These are phyloP conservation scores for Boletus fagicola DNA, from an alignment of 768 basidiomycete genomes.

Conservation along the genomic window DNA sequence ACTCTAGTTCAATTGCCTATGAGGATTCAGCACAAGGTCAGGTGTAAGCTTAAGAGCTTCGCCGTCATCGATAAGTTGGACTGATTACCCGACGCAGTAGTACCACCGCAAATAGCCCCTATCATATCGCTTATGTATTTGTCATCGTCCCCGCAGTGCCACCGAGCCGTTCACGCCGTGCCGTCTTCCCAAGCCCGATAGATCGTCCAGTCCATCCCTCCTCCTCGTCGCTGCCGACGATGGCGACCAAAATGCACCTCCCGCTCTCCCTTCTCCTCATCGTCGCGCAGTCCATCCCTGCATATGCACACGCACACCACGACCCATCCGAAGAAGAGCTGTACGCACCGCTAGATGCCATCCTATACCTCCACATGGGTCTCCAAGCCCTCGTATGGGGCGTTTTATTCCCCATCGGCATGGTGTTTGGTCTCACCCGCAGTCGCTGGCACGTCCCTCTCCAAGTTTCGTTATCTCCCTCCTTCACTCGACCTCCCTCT, in stretches of 20 bases:
- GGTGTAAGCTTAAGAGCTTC: too few relatives aligned
- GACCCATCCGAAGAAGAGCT: slow-evolving; percentile 60
- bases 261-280: slow-evolving; percentile 12
- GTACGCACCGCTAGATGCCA: slow-evolving; percentile 67
- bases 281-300: slow-evolving; percentile 4
- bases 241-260: not conserved
- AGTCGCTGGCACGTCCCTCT: slow-evolving; percentile 91
- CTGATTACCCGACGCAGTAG: too few relatives aligned
- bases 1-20: too few relatives aligned
- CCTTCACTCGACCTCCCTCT: not conserved
- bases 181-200: too few relatives aligned
- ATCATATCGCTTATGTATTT: too few relatives aligned
- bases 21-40: too few relatives aligned
- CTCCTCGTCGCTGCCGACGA: not conserved
- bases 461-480: slow-evolving; percentile 43
- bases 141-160: too few relatives aligned
- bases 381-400: slow-evolving; percentile 84
- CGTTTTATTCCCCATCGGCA: slow-evolving; percentile 79
- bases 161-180: too few relatives aligned
- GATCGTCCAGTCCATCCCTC: too few relatives aligned
- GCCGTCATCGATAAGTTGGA: too few relatives aligned
- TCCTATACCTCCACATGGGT: slow-evolving; percentile 80
- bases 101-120: too few relatives aligned
- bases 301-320: slow-evolving; percentile 57
- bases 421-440: slow-evolving; percentile 71